These are phyloP conservation scores for Apiosordaria backusii DNA, from an alignment of 495 filamentous ascomycete genomes.

Conservation along the genomic window DNA sequence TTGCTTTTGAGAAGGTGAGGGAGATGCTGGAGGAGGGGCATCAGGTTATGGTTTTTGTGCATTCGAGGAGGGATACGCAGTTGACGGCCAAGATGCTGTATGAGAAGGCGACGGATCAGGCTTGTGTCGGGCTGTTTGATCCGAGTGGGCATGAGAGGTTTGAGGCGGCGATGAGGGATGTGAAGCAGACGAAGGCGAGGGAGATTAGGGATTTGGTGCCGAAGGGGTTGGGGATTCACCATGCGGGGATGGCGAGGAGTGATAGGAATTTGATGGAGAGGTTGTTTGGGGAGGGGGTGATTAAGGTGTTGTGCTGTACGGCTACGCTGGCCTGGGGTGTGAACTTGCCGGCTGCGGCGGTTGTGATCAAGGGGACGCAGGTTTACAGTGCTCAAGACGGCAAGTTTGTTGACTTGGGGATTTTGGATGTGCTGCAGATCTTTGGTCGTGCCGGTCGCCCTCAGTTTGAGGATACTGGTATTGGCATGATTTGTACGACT, in stretches of 20 bases:
- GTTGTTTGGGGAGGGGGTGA: conserved; percentile 79
- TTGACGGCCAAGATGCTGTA: conserved; percentile 79
- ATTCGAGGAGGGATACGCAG: conserved; percentile 91
- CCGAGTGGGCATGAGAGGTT: conserved; percentile 66
- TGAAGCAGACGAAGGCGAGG: conserved; percentile 74
- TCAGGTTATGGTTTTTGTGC: conserved; percentile 98
- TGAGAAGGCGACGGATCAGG: conserved; percentile 79
- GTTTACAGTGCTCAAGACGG: conserved; percentile 94
- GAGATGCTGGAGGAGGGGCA: conserved; percentile 85
- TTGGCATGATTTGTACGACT: conserved; percentile 94
- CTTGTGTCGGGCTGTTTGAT: conserved; percentile 76
- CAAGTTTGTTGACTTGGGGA: conserved; percentile 94
- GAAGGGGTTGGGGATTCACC: conserved; percentile 90
- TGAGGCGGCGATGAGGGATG: conserved; percentile 69
- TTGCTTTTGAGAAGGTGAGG: conserved; percentile 89
- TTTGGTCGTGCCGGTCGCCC: conserved; percentile 97
- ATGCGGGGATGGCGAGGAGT: conserved; percentile 89
- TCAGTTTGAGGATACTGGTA: conserved; percentile 93
- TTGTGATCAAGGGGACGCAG: conserved; percentile 97
- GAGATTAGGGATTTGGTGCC: conserved; percentile 86
- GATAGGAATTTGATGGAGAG: conserved; percentile 92
- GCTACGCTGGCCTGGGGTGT: conserved; percentile 98
- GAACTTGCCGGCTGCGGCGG: conserved; percentile 94
- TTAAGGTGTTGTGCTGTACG: conserved; percentile 97
- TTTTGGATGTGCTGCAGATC: conserved; percentile 96